A percentile compares a stretch with the other conserved stretches of the same genome.
Conservation (phyloP, 2,329 filamentous ascomycete species). For the Karstenula rhodostoma region DNA sequence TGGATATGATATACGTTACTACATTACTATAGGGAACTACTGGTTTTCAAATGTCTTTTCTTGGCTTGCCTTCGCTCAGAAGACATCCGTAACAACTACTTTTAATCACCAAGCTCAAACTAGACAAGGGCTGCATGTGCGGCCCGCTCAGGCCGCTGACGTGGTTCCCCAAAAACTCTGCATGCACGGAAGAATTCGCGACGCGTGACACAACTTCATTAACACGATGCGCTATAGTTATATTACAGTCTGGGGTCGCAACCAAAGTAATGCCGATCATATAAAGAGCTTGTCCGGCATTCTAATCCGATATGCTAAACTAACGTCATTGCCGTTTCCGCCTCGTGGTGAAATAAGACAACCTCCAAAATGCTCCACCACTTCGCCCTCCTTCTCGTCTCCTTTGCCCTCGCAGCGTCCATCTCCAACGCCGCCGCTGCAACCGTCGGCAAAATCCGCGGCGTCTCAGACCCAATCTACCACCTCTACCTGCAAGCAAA, state of each 20-base stretch:
- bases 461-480: slow-evolving; percentile 60
- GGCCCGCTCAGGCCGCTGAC: slow-evolving; percentile 14
- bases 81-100: not conserved
- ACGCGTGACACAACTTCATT: slow-evolving; percentile 16
- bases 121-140: not conserved
- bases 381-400: slow-evolving; percentile 15
- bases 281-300: slow-evolving; percentile 4
- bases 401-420: slow-evolving; percentile 20
- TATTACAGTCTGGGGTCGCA: not conserved
- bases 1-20: not conserved
- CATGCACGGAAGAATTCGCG: slow-evolving; percentile 13
- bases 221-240: slow-evolving; percentile 4
- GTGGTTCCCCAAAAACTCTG: not conserved
- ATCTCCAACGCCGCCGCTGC: slow-evolving; percentile 35
- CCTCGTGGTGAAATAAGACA: not conserved
- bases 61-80: not conserved
- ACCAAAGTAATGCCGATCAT: not conserved
- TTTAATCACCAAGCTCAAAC: not conserved
- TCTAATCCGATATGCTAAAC: not conserved
- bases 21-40: not conserved
- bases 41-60: not conserved
- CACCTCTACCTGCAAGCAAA: slow-evolving; percentile 62
- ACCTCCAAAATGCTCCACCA: slow-evolving; percentile 7
- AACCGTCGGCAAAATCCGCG: slow-evolving; percentile 60
- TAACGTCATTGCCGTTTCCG: not conserved